Conservation (phyloP, 1,139 yeast genomes). For the Hemisphaericaspora xylofermentans region DNA sequence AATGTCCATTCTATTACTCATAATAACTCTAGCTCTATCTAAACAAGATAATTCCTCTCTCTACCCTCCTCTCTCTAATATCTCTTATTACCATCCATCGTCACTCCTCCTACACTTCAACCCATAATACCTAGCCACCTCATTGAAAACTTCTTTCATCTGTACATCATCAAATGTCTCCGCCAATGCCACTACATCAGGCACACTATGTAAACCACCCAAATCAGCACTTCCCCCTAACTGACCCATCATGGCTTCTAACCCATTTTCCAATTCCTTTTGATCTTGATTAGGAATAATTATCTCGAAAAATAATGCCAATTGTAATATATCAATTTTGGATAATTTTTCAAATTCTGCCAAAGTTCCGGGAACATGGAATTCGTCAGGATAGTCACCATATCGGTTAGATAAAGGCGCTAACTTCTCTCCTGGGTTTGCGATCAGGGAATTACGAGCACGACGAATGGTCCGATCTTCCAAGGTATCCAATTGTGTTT, state of each 20-base stretch:
- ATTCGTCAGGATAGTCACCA: constrained; percentile 67
- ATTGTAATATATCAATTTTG: constrained; percentile 45
- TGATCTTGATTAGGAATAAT: constrained; percentile 53
- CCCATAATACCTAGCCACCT: constrained; percentile 70
- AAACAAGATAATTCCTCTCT: background rate
- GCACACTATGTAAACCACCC: background rate
- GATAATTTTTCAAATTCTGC: constrained; percentile 50
- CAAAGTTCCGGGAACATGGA: constrained; percentile 61
- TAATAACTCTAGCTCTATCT: no score
- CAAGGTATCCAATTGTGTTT: constrained; percentile 73
- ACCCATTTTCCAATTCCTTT: constrained; percentile 17
- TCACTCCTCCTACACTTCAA: constrained; percentile 51
- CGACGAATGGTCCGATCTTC: constrained; percentile 69
- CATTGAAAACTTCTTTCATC: constrained; percentile 54
- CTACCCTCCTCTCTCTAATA: background rate
- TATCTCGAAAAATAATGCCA: constrained; percentile 71
- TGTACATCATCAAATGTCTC: constrained; percentile 27
- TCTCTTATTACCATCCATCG: constrained; percentile 44
- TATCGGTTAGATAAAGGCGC: constrained; percentile 55
- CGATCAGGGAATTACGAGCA: constrained; percentile 27
- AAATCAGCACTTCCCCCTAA: constrained; percentile 19
- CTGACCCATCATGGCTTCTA: constrained; percentile 23
- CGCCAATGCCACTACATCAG: constrained; percentile 8
- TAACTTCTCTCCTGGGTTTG: constrained; percentile 19
- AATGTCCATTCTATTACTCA: no score